Percentiles rank a stretch among this genome's conserved stretches.
These are phyloP conservation scores for Diaporthe citriasiana DNA, from an alignment of 2,329 filamentous ascomycete genomes.

Conservation along the genomic window DNA sequence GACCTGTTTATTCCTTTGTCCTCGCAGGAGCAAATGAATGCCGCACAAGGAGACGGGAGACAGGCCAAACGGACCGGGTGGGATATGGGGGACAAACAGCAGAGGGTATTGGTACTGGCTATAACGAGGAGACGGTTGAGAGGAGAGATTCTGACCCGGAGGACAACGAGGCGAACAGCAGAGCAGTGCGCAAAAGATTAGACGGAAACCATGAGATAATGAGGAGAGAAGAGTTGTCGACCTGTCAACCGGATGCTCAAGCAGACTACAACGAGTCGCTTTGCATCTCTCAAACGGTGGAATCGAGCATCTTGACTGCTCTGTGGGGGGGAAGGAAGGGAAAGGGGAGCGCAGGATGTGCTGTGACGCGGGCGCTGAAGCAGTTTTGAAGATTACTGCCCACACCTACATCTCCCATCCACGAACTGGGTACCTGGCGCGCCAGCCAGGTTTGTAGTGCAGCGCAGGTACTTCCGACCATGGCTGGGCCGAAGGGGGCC, in stretches of 20 bases:
- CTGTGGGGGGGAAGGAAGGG: constrained; percentile 62
- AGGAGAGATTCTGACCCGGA: constrained; percentile 33
- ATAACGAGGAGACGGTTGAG: constrained; percentile 33
- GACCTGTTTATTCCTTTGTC: constrained; percentile 46
- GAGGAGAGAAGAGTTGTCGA: constrained; percentile 48
- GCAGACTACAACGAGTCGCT: constrained; percentile 71
- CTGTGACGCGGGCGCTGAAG: constrained; percentile 49
- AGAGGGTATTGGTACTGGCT: constrained; percentile 7
- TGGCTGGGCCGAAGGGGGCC: constrained; percentile 3
- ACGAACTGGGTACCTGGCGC: neutral
- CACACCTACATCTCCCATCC: constrained; percentile 16
- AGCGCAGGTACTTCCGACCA: constrained; percentile 23
- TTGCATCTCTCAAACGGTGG: constrained; percentile 64
- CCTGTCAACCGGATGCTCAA: constrained; percentile 52
- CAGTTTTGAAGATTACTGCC: constrained; percentile 52
- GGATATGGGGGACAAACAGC: constrained; percentile 41
- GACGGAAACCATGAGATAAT: constrained; percentile 43
- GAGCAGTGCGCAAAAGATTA: constrained; percentile 35
- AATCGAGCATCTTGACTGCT: constrained; percentile 68
- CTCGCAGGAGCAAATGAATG: constrained; percentile 56
- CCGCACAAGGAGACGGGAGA: constrained; percentile 41
- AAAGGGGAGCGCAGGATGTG: constrained; percentile 48
- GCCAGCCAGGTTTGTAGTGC: neutral
- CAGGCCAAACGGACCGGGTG: constrained; percentile 45
- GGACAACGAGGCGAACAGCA: constrained; percentile 19